phyloP scores from a whole-genome alignment of 805 yeast genomes.

The Lipomyces orientalis region DNA sequence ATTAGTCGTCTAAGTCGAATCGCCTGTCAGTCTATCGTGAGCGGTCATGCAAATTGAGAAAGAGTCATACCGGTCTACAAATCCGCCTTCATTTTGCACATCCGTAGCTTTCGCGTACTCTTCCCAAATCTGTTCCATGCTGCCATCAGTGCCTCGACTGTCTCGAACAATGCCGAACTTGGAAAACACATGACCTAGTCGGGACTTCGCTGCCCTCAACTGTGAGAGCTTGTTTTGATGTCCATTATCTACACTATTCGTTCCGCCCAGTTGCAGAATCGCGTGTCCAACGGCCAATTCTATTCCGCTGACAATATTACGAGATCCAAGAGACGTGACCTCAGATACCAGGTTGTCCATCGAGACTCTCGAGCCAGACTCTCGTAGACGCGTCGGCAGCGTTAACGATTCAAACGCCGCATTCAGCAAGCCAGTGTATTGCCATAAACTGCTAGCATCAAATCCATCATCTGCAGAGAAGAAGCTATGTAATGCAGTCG shows the following conservation, averaged over 20 bases:
- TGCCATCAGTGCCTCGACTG: not conserved
- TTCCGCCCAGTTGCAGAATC: constrained; percentile 6
- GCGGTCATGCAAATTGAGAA: not conserved
- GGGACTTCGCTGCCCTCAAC: not conserved
- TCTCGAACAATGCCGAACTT: constrained; percentile 15
- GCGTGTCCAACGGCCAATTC: constrained; percentile 18
- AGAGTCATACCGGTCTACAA: not conserved
- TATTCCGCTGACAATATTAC: constrained; percentile 17
- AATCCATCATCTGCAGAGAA: constrained; percentile 7
- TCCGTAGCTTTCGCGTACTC: constrained; percentile 3
- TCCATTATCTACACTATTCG: constrained; percentile 5
- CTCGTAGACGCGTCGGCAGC: constrained; percentile 26
- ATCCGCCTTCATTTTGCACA: not conserved
- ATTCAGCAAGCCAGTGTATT: constrained; percentile 28
- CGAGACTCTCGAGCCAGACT: not conserved
- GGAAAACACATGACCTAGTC: constrained; percentile 5
- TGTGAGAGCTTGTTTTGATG: constrained; percentile 11
- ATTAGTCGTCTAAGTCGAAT: not conserved
- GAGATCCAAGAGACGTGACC: constrained; percentile 13
- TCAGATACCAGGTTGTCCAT: constrained; percentile 19
- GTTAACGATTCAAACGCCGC: constrained; percentile 37
- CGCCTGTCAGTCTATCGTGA: not conserved
- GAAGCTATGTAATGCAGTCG: not conserved
- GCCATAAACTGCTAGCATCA: constrained; percentile 32
- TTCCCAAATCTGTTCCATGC: constrained; percentile 7